Evolutionary conservation across 768 basidiomycete genomes (phyloP).

Genomic region (Boletus sp.): DNA sequence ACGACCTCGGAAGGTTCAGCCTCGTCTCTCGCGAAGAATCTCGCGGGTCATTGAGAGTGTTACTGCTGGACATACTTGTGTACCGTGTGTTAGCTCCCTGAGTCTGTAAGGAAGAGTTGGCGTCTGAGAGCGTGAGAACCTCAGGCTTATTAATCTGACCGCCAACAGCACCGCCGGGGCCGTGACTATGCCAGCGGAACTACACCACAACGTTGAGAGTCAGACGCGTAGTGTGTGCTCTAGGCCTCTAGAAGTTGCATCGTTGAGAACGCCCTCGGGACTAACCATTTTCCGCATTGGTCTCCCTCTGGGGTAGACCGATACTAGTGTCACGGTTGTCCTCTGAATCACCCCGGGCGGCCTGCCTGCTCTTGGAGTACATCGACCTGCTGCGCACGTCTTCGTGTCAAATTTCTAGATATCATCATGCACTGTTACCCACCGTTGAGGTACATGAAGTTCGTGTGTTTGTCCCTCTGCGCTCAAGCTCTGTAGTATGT

Average conservation of each 20-base stretch:
- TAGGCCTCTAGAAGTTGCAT: too few species aligned
- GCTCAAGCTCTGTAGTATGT: too few species aligned
- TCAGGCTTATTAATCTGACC: too few species aligned
- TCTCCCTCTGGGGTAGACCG: not conserved
- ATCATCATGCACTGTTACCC: not conserved
- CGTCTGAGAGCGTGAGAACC: not conserved
- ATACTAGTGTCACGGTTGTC: too few species aligned
- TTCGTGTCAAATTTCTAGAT: not conserved
- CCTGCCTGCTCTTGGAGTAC: too few species aligned
- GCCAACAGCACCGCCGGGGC: too few species aligned
- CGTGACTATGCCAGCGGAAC: too few species aligned
- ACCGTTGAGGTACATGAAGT: not conserved
- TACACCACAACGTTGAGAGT: too few species aligned
- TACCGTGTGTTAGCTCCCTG: not conserved
- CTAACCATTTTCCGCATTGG: not conserved
- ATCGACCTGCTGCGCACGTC: not conserved
- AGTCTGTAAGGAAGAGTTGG: too few species aligned
- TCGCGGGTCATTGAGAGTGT: slow-evolving; percentile 54
- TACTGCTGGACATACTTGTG: slow-evolving; percentile 32
- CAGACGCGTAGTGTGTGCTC: too few species aligned
- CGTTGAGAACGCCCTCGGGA: too few species aligned
- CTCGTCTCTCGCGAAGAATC: slow-evolving; percentile 60
- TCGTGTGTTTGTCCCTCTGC: not conserved
- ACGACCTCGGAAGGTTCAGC: slow-evolving; percentile 60
- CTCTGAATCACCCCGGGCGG: too few species aligned